phyloP scores from a whole-genome alignment of 345 rosid species.

The Populus euphratica region DNA sequence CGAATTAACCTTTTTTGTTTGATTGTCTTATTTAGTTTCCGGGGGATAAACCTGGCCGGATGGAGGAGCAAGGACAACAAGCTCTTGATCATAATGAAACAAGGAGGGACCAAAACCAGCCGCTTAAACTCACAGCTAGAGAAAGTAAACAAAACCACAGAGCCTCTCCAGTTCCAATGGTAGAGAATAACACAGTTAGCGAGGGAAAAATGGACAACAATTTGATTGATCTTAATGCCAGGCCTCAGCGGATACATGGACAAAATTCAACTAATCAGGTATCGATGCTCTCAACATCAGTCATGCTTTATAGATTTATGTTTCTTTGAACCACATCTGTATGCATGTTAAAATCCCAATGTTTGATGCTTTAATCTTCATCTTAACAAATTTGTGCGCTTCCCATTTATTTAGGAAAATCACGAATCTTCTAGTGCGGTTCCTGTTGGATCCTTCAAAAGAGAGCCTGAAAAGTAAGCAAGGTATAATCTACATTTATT shows the following conservation, averaged over 20 bases:
- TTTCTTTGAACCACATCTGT: neutral
- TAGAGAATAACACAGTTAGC: slow-evolving; percentile 36
- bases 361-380: neutral
- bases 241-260: slow-evolving; percentile 56
- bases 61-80: slow-evolving; percentile 43
- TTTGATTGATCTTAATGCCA: slow-evolving; percentile 65
- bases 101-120: slow-evolving; percentile 40
- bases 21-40: slow-evolving; percentile 51
- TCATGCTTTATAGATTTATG: neutral
- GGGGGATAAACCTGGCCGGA: slow-evolving; percentile 55
- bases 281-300: slow-evolving; percentile 5
- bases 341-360: slow-evolving; percentile 5
- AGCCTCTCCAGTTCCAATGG: slow-evolving; percentile 25
- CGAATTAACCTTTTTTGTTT: slow-evolving; percentile 16
- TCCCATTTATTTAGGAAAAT: slow-evolving; percentile 27
- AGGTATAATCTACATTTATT: slow-evolving; percentile 25
- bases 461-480: slow-evolving; percentile 59
- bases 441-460: slow-evolving; percentile 57
- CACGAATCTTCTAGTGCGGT: slow-evolving; percentile 51
- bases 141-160: slow-evolving; percentile 51
- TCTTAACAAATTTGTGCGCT: neutral
- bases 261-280: slow-evolving; percentile 55
- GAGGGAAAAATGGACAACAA: slow-evolving; percentile 49
- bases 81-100: slow-evolving; percentile 27
- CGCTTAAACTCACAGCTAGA: slow-evolving; percentile 20